Percentiles rank a stretch among this genome's conserved stretches.
These are phyloP conservation scores for Chrysanthemum makinoi DNA, from an alignment of 129 eudicot genomes.

Conservation along the genomic window DNA sequence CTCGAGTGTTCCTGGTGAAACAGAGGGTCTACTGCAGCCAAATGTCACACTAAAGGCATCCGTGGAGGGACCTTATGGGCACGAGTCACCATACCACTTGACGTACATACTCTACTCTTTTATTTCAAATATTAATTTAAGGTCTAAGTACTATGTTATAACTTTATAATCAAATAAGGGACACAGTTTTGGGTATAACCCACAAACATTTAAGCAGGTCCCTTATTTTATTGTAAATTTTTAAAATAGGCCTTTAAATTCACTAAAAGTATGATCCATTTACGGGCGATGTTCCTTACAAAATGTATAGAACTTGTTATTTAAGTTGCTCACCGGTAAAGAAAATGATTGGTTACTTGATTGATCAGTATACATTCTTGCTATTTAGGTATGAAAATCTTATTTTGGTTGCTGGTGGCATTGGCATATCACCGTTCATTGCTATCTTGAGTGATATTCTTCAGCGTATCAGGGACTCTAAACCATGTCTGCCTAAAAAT, in stretches of 20 bases:
- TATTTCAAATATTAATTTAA: background rate
- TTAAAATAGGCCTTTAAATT: background rate
- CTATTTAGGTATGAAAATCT: conserved; percentile 74
- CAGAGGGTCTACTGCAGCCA: conserved; percentile 29
- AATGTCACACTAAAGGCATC: conserved; percentile 48
- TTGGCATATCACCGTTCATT: conserved; percentile 89
- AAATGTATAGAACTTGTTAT: background rate
- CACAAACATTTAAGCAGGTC: background rate
- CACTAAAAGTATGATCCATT: background rate
- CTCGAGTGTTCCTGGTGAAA: conserved; percentile 22
- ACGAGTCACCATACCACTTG: conserved; percentile 2
- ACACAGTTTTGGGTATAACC: background rate
- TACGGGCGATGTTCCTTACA: background rate
- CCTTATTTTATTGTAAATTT: background rate
- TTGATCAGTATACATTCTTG: conserved; percentile 3
- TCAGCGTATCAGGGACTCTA: conserved; percentile 52
- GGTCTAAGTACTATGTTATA: background rate
- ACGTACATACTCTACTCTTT: conserved; percentile 40
- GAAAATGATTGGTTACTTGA: background rate
- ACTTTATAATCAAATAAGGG: background rate
- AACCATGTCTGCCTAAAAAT: conserved; percentile 71
- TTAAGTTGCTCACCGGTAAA: background rate
- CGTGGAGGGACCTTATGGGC: conserved; percentile 40
- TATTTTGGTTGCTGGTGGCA: conserved; percentile 91
- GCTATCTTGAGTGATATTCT: conserved; percentile 86